Evolutionary conservation across 2,329 filamentous ascomycete genomes (phyloP), one percentile per base, ranked within the genome.

Genomic region (Endoconidiophora laricicola): DNA sequence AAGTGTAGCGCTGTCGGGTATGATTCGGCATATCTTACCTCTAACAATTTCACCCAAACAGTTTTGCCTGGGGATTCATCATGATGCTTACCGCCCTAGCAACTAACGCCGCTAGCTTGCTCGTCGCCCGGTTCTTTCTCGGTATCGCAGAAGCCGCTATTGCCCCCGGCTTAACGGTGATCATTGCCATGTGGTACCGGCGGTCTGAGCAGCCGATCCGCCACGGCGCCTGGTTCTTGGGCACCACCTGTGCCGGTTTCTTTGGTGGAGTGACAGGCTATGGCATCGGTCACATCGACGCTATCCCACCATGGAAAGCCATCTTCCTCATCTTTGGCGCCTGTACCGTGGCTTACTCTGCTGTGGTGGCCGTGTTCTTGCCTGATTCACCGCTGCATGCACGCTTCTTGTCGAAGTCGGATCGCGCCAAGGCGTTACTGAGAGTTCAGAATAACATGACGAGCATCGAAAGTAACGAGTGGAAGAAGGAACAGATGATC

Each of bases 261-360:
- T 57, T 59, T 18, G 58, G 58, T 7, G 43, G 43, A 5, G 26
- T 50, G 2, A 36, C 44, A 53, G 57, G 52, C 18, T 61, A 56
- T 33, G 57, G 55, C 16, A 59, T 60, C 40, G 58, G 58, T 22
- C 57, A 58, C 29, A 26, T 55, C 1, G 20, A 48, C 0, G 63
- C 66, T 5, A 63, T 75, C 4, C 62, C 66, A 0, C 60, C 64
- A 22, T 78, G 73, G 73, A 73, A 71, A 66, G 74, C 73, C 53
- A 67, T 77, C 29, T 79, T 76, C 60, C 55, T 78, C 10, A 74
- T 78, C 52, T 76, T 77, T 55, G 69, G 73, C 1, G 69, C 71
- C 55, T 67, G 77, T 52, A 73, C 73, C 20, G 61, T 69, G 20
- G 58, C 65, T 18, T 76, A 73, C 69, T 74, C 29, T 0, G 60